Percentiles rank a stretch among this genome's conserved stretches.
Evolutionary conservation across 371 early-diverging fungal genomes (phyloP).

Genomic region (Circinella minor): DNA sequence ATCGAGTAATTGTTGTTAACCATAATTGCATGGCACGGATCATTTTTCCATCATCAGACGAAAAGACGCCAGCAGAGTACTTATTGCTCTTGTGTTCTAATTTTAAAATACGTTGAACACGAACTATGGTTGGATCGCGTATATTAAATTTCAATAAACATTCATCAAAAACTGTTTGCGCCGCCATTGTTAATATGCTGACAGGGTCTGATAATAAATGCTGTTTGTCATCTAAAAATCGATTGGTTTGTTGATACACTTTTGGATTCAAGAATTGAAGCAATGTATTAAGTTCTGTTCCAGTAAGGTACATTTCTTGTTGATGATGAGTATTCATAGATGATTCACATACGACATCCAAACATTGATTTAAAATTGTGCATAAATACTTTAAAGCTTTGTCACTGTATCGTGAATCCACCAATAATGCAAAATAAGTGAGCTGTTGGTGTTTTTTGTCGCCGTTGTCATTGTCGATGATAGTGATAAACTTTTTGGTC

Average conservation of each 20-base stretch:
- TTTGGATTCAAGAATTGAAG: conserved; percentile 56
- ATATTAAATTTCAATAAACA: conserved; percentile 9
- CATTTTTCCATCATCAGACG: conserved; percentile 32
- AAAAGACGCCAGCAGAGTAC: conserved; percentile 3
- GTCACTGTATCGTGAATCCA: conserved; percentile 32
- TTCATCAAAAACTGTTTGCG: conserved; percentile 19
- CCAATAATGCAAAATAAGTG: conserved; percentile 25
- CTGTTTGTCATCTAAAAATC: conserved; percentile 18
- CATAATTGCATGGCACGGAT: conserved; percentile 51
- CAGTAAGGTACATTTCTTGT: conserved; percentile 31
- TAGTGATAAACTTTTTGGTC: conserved; percentile 9
- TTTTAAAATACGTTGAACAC: conserved; percentile 42
- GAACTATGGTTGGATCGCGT: conserved; percentile 30
- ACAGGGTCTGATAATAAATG: conserved; percentile 26
- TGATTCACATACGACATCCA: conserved; percentile 22
- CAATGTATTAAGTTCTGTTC: conserved; percentile 55
- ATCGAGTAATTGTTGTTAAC: conserved; percentile 57
- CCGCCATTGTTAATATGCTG: conserved; percentile 18
- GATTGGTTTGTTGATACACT: conserved; percentile 38
- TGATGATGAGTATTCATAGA: conserved; percentile 18
- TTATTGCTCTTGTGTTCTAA: conserved; percentile 39
- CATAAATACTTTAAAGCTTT: conserved; percentile 30
- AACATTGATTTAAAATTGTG: conserved; percentile 29
- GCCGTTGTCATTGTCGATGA: not conserved
- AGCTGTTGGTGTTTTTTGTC: too few relatives aligned